A percentile compares a stretch with the other conserved stretches of the same genome.
These are phyloP conservation scores for Rhizopogon rudus DNA, from an alignment of 768 basidiomycete genomes.

Conservation along the genomic window DNA sequence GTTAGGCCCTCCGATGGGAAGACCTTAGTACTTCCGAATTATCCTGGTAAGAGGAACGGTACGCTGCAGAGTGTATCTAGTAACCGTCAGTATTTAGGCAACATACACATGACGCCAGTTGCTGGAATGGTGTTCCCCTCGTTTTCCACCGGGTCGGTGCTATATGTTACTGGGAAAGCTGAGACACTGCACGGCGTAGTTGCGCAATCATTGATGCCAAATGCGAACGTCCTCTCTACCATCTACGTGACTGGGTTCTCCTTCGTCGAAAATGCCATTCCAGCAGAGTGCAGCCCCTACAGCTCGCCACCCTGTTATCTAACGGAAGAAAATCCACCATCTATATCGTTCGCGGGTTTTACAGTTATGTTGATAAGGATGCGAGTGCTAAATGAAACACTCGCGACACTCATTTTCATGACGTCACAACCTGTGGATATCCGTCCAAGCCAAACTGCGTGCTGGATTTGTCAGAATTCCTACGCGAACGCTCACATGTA, in stretches of 20 bases:
- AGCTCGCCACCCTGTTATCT: constrained; percentile 53
- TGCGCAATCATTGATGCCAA: constrained; percentile 49
- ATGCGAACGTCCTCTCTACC: constrained; percentile 39
- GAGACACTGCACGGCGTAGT: constrained; percentile 42
- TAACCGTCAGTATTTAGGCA: constrained; percentile 33
- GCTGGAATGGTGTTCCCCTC: constrained; percentile 55
- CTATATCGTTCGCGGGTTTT: constrained; percentile 22
- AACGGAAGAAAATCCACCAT: constrained; percentile 37
- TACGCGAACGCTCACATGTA: constrained; percentile 41
- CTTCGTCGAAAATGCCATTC: constrained; percentile 49
- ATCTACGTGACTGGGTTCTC: constrained; percentile 47
- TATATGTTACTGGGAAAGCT: constrained; percentile 58
- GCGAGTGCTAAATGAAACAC: constrained; percentile 21
- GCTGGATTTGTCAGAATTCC: constrained; percentile 46
- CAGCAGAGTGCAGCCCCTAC: constrained; percentile 43
- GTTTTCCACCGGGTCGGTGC: constrained; percentile 48
- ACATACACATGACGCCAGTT: constrained; percentile 50
- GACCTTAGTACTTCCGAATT: constrained; percentile 57
- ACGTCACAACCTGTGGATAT: constrained; percentile 22
- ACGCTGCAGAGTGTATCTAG: not conserved
- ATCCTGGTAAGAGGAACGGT: constrained; percentile 34
- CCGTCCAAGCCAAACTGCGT: constrained; percentile 47
- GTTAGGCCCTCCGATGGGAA: constrained; percentile 51
- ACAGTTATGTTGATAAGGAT: constrained; percentile 22
- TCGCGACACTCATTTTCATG: constrained; percentile 54